Base-by-base conservation (phyloP, 2,329 filamentous ascomycete genomes). In the Xylariaceae sp. region DNA sequence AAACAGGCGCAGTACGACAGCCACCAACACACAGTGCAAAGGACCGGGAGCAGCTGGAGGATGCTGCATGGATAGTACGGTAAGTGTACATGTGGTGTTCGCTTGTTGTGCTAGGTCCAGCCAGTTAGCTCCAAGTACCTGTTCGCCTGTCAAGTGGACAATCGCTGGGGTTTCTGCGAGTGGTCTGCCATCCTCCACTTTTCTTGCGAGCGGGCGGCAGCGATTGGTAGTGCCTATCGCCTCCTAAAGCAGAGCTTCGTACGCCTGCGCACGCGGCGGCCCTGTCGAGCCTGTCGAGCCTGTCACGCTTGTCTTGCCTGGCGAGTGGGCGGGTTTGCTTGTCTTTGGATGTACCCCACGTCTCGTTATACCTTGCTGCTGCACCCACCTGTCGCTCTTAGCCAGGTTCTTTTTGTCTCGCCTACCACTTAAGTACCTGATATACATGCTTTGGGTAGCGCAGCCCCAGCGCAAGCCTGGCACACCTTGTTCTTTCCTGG, bases 161-260 rank as follows among this genome's bases (percentile, higher is more conserved):
- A 39, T 48, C 50, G 30, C 50, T 48, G 52, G 51, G 48, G 17
- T 48, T 46, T 51, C 42, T 46, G 48, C 46, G 47, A 53, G 52
- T 47, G 52, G 52, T 54, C 22, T 44, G 48, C 41, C 41, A 18
- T 15, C 27, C 42, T 53, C 63, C 63, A 62, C 60, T 57, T 62
- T 27, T 27, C 22, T 27, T 5, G 22, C 22, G 22, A 27, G 22
- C 22, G 22, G 22, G 22, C 22, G 22, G 22, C 22, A 27, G 22
- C 22, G 22, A 27, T 27, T 27, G 22, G 22, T 7, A 27, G 22
- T 7, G 22, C 22, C 22, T 27, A 4, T 27, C 56, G 53, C 49
- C 55, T 53, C 55, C 60, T 58, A 57, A 58, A 54, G 58, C 56
- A 61, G 55, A 53, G 54, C 55, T 61, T 56, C 22, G 22, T 7